phyloP scores from a whole-genome alignment of 306 rosid genomes.

The Boehmeria nivea region DNA sequence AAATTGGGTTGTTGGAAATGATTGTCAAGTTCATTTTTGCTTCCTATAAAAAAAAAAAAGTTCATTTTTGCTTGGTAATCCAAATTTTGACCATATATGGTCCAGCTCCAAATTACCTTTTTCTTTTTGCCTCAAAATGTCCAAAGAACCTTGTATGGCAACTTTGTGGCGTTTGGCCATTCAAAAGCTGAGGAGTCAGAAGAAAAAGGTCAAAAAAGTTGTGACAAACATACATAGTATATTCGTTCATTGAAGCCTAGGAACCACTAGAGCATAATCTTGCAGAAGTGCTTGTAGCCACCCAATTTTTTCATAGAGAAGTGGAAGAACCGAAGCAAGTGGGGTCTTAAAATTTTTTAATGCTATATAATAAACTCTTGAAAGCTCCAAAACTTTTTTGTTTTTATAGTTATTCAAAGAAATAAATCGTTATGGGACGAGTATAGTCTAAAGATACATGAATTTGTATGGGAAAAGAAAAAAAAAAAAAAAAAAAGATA shows the following conservation, averaged over 20 bases:
- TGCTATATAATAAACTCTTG: no score
- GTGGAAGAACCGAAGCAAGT: background rate
- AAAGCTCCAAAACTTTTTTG: no score
- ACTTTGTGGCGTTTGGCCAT: conserved; percentile 1
- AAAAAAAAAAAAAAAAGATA: no score
- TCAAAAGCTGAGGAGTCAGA: conserved; percentile 22
- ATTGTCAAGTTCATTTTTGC: background rate
- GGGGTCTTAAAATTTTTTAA: background rate
- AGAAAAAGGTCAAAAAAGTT: background rate
- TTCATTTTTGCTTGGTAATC: background rate
- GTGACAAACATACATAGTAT: background rate
- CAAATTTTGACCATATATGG: background rate
- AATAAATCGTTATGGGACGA: no score
- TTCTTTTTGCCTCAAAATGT: background rate
- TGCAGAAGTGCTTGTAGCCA: conserved; percentile 21
- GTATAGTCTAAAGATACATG: no score
- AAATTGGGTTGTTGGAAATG: background rate
- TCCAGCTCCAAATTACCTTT: no score
- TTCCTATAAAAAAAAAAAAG: no score
- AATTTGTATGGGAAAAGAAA: no score
- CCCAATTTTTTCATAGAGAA: conserved; percentile 10
- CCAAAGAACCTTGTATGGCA: background rate
- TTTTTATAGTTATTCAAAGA: no score
- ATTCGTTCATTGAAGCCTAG: background rate
- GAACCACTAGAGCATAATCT: conserved; percentile 23